Percentiles rank a stretch among this genome's conserved stretches.
These are phyloP conservation scores for Coemansia sp. DNA, from an alignment of 192 early-diverging fungal genomes.

Conservation along the genomic window DNA sequence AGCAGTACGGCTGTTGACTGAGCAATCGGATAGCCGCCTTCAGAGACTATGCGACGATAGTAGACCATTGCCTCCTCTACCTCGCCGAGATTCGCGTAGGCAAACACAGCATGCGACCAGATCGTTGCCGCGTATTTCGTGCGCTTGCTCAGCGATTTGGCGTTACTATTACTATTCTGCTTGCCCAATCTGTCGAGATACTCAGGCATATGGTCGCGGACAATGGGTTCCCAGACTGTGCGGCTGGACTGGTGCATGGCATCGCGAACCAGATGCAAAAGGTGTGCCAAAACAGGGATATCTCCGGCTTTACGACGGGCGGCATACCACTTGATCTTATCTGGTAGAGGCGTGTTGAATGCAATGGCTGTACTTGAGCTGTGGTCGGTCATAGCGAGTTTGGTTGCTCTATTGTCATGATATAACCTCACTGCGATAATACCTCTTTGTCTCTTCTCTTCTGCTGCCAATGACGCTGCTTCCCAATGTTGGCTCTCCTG, in stretches of 20 bases:
- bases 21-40: conserved; percentile 21
- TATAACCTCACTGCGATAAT: no score
- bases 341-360: not conserved
- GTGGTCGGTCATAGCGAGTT: not conserved
- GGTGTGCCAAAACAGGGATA: conserved; percentile 11
- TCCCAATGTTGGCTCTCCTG: not conserved
- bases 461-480: not conserved
- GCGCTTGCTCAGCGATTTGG: not conserved
- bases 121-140: conserved; percentile 12
- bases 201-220: conserved; percentile 27
- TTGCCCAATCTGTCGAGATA: conserved; percentile 16
- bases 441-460: not conserved
- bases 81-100: conserved; percentile 17
- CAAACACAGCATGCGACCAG: conserved; percentile 25
- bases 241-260: conserved; percentile 12
- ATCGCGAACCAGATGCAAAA: conserved; percentile 13
- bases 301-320: conserved; percentile 3
- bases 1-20: conserved; percentile 20
- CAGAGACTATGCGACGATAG: conserved; percentile 23
- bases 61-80: conserved; percentile 33
- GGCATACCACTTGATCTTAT: conserved; percentile 27
- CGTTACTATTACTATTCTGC: not conserved
- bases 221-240: conserved; percentile 21
- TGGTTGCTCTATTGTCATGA: not conserved
- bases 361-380: not conserved